These are phyloP conservation scores for Taphrina deformans DNA, from an alignment of 1,139 yeast genomes.

Conservation along the genomic window DNA sequence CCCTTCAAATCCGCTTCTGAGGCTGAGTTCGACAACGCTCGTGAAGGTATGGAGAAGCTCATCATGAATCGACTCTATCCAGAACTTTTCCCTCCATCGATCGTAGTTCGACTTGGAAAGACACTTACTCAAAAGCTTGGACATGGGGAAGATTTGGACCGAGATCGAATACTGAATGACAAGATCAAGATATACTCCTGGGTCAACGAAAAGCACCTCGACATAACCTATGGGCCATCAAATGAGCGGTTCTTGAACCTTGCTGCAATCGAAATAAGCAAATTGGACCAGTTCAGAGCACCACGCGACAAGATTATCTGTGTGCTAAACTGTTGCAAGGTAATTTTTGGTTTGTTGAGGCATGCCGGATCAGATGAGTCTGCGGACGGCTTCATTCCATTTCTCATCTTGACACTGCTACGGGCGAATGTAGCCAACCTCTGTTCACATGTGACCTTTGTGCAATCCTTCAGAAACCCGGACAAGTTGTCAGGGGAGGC, in stretches of 20 bases:
- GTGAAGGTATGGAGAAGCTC: conserved; percentile 90
- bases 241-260: conserved; percentile 61
- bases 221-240: conserved; percentile 48
- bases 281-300: conserved; percentile 79
- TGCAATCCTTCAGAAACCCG: conserved; percentile 62
- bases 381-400: conserved; percentile 90
- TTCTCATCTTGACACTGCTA: conserved; percentile 74
- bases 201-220: conserved; percentile 78
- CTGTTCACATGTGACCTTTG: conserved; percentile 72
- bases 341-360: conserved; percentile 80
- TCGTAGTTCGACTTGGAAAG: conserved; percentile 48
- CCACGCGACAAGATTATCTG: conserved; percentile 95
- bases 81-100: conserved; percentile 78
- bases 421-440: conserved; percentile 64
- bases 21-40: conserved; percentile 65
- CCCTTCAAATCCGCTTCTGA: conserved; percentile 73
- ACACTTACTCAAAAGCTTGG: conserved; percentile 43
- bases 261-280: conserved; percentile 65
- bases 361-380: conserved; percentile 69
- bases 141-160: conserved; percentile 61
- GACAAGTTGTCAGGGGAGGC: conserved; percentile 84
- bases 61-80: conserved; percentile 82
- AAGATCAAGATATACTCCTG: conserved; percentile 70
- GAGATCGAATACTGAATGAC: conserved; percentile 58
- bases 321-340: conserved; percentile 85